These are phyloP conservation scores for Corynespora cassiicola DNA, from an alignment of 2,329 filamentous ascomycete species.

Conservation along the genomic window DNA sequence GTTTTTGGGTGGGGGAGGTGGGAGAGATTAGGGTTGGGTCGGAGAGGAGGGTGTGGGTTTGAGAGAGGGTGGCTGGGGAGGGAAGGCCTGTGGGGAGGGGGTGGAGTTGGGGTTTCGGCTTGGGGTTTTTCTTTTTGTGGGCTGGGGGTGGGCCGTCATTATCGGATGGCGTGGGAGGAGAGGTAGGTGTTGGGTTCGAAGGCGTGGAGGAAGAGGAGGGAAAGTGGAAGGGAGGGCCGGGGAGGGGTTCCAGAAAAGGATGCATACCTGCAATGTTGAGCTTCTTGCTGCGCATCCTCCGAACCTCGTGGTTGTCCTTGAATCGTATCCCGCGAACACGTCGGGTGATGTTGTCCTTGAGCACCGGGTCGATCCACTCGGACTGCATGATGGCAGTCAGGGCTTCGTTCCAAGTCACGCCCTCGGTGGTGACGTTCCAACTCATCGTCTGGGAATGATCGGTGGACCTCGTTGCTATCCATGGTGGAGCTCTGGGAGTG, in stretches of 20 bases:
- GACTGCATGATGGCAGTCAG: slow-evolving; percentile 14
- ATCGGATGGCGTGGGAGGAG: slow-evolving; percentile 1
- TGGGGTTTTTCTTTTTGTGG: too few species aligned
- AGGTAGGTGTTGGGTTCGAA: background rate
- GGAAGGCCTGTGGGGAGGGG: slow-evolving; percentile 15
- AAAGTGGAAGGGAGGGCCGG: background rate
- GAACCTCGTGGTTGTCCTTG: too few species aligned
- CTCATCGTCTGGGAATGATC: background rate
- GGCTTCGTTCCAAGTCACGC: slow-evolving; percentile 16
- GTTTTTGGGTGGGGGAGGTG: slow-evolving; percentile 3
- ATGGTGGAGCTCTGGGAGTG: background rate
- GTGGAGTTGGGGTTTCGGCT: background rate
- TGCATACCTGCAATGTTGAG: background rate
- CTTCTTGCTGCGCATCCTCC: slow-evolving; percentile 3
- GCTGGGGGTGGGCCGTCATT: background rate
- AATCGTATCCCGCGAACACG: background rate
- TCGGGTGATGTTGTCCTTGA: slow-evolving; percentile 8
- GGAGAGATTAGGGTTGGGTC: slow-evolving; percentile 2
- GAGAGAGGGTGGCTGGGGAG: slow-evolving; percentile 16
- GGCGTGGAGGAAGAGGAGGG: background rate
- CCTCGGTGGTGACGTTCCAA: background rate
- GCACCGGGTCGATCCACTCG: slow-evolving; percentile 7
- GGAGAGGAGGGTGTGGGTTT: slow-evolving; percentile 2
- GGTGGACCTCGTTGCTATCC: background rate
- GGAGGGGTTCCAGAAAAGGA: background rate